These are phyloP conservation scores for Cordyceps cateniannulata DNA, from an alignment of 2,329 filamentous ascomycete species.

Conservation along the genomic window DNA sequence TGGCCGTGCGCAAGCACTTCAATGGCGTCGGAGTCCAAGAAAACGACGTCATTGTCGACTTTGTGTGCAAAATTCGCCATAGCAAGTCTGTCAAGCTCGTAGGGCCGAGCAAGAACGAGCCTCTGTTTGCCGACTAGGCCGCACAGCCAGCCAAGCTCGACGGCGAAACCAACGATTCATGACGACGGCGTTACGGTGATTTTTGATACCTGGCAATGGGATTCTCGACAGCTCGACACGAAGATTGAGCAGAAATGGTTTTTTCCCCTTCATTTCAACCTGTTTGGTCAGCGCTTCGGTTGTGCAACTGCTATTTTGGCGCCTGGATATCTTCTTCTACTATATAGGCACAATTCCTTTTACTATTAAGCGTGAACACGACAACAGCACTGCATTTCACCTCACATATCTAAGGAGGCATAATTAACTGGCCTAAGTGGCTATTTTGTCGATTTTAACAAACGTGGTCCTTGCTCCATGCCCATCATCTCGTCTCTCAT, in stretches of 20 bases:
- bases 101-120: slow-evolving; percentile 19
- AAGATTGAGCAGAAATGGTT: not conserved
- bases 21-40: slow-evolving; percentile 73
- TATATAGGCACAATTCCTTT: not conserved
- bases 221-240: not conserved
- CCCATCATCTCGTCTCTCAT: not conserved
- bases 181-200: slow-evolving; percentile 11
- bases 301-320: not conserved
- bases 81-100: slow-evolving; percentile 23
- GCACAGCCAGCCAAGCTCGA: not conserved
- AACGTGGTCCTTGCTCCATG: not conserved
- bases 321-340: not conserved
- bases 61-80: slow-evolving; percentile 60
- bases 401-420: not conserved
- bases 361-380: not conserved
- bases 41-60: slow-evolving; percentile 75
- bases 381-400: not conserved
- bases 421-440: not conserved
- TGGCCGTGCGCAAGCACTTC: slow-evolving; percentile 73
- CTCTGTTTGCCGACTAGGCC: slow-evolving; percentile 10
- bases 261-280: not conserved
- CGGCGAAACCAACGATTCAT: slow-evolving; percentile 5
- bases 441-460: not conserved
- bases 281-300: not conserved
- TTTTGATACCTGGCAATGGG: slow-evolving; percentile 12